Evolutionary conservation across 1,284 basidiomycete genomes (phyloP).

Genomic region (Cryptococcus sp.): DNA sequence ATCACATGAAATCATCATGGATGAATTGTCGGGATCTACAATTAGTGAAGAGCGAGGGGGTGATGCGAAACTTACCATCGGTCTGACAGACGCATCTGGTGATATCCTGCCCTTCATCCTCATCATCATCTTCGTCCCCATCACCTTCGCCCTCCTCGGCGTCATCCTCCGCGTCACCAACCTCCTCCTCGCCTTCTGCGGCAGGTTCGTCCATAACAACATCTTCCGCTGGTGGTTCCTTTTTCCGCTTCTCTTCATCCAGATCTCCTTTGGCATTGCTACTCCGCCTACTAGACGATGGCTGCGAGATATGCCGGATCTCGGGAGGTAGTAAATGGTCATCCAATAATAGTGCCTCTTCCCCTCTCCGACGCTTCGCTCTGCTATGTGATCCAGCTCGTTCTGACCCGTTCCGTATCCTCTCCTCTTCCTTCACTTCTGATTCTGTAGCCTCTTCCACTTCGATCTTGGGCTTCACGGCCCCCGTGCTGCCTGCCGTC

Average conservation of each 20-base stretch:
- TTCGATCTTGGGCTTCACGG: not conserved
- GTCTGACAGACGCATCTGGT: conserved; percentile 93
- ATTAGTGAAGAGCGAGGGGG: conserved; percentile 15
- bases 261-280: not conserved
- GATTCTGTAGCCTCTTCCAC: not conserved
- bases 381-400: conserved; percentile 8
- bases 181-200: conserved; percentile 9
- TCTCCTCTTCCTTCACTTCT: conserved; percentile 5
- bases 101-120: conserved; percentile 67
- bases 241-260: conserved; percentile 10
- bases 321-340: conserved; percentile 41
- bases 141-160: conserved; percentile 54
- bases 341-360: conserved; percentile 38
- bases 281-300: conserved; percentile 5
- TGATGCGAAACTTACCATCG: conserved; percentile 59
- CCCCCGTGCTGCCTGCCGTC: conserved; percentile 3
- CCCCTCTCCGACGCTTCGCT: conserved; percentile 29
- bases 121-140: conserved; percentile 51
- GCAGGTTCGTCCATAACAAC: conserved; percentile 16
- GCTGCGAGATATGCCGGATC: conserved; percentile 13
- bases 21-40: conserved; percentile 69
- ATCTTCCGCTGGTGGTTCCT: not conserved
- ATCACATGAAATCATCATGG: conserved; percentile 95
- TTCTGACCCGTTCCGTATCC: conserved; percentile 9
- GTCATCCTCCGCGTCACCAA: conserved; percentile 36